A percentile compares a stretch with the other conserved stretches of the same genome.
phyloP scores from a whole-genome alignment of 2,329 filamentous ascomycete genomes.

The Pseudocercospora musae region DNA sequence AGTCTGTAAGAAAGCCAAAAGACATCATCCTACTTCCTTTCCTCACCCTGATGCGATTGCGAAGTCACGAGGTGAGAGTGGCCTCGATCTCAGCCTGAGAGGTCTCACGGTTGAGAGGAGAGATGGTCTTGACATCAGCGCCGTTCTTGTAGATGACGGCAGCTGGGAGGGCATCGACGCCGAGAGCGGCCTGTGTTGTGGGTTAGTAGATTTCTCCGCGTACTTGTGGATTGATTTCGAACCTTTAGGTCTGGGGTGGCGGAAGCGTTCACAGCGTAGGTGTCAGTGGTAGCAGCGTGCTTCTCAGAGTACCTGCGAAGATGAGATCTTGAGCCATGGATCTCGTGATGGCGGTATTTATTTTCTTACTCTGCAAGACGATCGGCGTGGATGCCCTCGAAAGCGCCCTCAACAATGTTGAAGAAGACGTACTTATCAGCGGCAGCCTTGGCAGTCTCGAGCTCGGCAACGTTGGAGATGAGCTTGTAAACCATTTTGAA shows the following conservation, averaged over 20 bases:
- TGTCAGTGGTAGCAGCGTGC: not conserved
- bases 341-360: not conserved
- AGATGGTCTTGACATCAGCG: not conserved
- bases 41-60: not conserved
- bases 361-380: not conserved
- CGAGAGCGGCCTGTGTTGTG: not conserved
- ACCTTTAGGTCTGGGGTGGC: not conserved
- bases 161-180: not conserved
- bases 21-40: not conserved
- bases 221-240: not conserved
- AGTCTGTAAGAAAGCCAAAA: not conserved
- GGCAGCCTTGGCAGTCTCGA: not conserved
- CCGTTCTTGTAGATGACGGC: slow-evolving; percentile 2
- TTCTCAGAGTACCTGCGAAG: not conserved
- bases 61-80: not conserved
- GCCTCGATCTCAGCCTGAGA: slow-evolving; percentile 2
- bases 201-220: not conserved
- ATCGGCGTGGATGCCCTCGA: not conserved
- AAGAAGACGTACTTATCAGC: slow-evolving; percentile 1
- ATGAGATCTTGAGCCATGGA: not conserved
- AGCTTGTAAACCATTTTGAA: slow-evolving; percentile 1
- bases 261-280: not conserved
- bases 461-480: slow-evolving; percentile 1
- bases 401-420: not conserved
- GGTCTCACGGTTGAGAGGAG: not conserved